Base-by-base conservation (phyloP, 2,329 filamentous ascomycete genomes). In the Cladophialophora chaetospira region DNA sequence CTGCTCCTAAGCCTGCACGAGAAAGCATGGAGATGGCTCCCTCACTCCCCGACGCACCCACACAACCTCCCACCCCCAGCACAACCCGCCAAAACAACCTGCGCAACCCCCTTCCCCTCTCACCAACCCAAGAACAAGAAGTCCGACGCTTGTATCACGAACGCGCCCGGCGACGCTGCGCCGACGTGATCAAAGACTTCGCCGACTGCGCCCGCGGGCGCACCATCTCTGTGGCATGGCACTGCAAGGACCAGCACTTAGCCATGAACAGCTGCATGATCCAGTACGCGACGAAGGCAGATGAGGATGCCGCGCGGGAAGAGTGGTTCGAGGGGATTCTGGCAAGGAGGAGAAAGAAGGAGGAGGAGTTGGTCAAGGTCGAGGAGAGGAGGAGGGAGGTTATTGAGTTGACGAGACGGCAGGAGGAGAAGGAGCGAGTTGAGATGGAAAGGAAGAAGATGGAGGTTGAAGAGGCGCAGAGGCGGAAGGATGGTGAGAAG, bases 251-350 rank as follows among this genome's bases (percentile, higher is more conserved):
- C 46, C 82, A 92, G 69, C 88, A 91, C 68, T 85, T 87, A 61
- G 80, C 82, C 31, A 99, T 99, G 94, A 99, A 99, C 76, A 81
- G 79, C 60, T 99, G 94, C 78, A 97, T 99, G 91, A 81, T 92
- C 65, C 95, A 89, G 63, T 88, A 95, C 76, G 92, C 93, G 53
- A 96, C 89, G 62, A 88, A 86, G 62, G 85, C 82, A 53, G 90
- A 95, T 71, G 83, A 95, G 73, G 94, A 99, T 75, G 86, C 85
- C 21, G 94, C 94, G 62, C 81, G 94, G 50, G 89, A 91, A 73
- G 91, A 97, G 71, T 99, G 94, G 94, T 97, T 97, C 72, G 84
- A 85, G 49, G 81, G 83, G 62, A 82, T 89, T 49, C 79, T 89
- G 66, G 84, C 91, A 75, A 81, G 92, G 54, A 82, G 85, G 66